Base-by-base conservation (phyloP, 495 filamentous ascomycete species). In the Penicillium goetzii region DNA sequence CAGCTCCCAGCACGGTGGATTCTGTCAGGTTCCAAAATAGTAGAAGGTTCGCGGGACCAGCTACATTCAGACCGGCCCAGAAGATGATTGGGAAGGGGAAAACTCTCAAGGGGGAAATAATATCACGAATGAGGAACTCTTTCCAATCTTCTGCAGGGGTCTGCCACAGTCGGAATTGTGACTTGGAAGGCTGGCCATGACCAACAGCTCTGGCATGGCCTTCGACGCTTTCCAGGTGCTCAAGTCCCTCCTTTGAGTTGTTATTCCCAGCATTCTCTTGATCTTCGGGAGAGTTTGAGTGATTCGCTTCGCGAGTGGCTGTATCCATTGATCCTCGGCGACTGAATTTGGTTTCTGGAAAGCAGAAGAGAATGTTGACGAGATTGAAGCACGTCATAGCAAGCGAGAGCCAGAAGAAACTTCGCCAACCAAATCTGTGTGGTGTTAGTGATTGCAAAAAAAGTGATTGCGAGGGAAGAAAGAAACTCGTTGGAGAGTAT, bases 21-120 rank as follows among this genome's bases (percentile, higher is more conserved):
- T 86, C 77, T 33, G 85, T 87, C 15, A 88, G 72, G 64, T 86
- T 86, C 69, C 84, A 79, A 59, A 82, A 81, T 34, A 87, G 77
- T 51, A 86, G 77, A 12, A 78, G 74, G 66, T 81, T 78, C 54
- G 80, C 84, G 3, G 75, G 75, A 66, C 82, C 85, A 26, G 77
- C 78, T 36, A 82, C 78, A 54, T 81, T 73, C 52, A 86, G 76
- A 14, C 74, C 74, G 2, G 79, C 74, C 66, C 79, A 84, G 57
- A 86, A 78, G 62, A 86, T 82, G 56, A 88, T 81, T 0, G 85
- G 85, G 71, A 85, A 87, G 38, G 79, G 68, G 60, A 83, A 79
- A n/a, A 85, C 70, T 36, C 76, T 75, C 60, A 79, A 71, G 2
- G 83, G 83, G 21, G 79, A 74, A 67, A 81, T 63, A 28, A 84